Evolutionary conservation across 495 filamentous ascomycete species (phyloP).

Genomic region (Tuber umbilicatum): DNA sequence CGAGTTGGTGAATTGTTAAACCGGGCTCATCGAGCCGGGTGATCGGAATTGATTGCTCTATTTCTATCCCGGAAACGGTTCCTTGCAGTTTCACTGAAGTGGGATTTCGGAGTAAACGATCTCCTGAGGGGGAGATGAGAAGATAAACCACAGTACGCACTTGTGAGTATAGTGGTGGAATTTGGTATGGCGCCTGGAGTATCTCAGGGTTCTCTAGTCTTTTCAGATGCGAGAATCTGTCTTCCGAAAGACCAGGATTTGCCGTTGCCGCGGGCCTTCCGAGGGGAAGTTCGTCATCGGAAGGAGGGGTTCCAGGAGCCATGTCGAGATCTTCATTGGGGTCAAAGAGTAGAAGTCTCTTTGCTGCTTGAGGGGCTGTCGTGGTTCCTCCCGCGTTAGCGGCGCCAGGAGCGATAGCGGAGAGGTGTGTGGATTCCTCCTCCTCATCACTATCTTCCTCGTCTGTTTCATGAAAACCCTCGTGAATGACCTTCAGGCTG

Average conservation of each 20-base stretch:
- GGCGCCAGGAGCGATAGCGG: background rate
- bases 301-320: constrained; percentile 20
- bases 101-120: too few relatives aligned
- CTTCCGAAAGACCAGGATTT: constrained; percentile 50
- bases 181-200: constrained; percentile 58
- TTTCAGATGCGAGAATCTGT: constrained; percentile 50
- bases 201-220: constrained; percentile 49
- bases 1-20: too few relatives aligned
- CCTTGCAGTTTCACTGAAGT: too few relatives aligned
- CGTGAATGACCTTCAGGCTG: constrained; percentile 48
- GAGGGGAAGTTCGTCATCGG: constrained; percentile 43
- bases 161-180: too few relatives aligned
- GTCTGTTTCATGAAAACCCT: constrained; percentile 46
- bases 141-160: too few relatives aligned
- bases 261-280: constrained; percentile 47
- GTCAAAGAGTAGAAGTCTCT: constrained; percentile 10
- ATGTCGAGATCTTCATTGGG: constrained; percentile 31
- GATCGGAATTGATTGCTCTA: too few relatives aligned
- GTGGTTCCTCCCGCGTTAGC: background rate
- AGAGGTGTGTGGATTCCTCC: background rate
- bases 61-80: too few relatives aligned
- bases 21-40: too few relatives aligned
- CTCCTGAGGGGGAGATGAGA: too few relatives aligned
- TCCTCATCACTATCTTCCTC: constrained; percentile 27
- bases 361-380: constrained; percentile 18